These are phyloP conservation scores for Recurvomyces mirabilis DNA, from an alignment of 495 filamentous ascomycete species.

Conservation along the genomic window DNA sequence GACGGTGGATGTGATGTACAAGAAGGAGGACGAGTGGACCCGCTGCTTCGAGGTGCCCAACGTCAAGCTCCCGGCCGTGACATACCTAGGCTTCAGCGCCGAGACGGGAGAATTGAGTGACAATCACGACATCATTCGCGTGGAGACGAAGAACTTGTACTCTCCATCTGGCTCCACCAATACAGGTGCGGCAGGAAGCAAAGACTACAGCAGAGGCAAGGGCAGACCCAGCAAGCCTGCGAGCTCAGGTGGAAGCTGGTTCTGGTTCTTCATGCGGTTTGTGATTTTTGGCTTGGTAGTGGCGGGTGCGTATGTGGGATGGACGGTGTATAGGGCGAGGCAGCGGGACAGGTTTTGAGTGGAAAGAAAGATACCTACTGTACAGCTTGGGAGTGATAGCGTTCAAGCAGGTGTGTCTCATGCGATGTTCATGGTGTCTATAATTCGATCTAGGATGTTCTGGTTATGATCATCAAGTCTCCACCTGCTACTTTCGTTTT, in stretches of 20 bases:
- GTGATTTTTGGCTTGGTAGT: constrained; percentile 60
- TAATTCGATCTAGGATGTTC: no score
- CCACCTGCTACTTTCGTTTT: no score
- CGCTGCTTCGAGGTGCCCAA: constrained; percentile 67
- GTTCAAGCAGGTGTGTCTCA: constrained; percentile 21
- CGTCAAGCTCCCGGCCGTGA: constrained; percentile 72
- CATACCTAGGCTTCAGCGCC: constrained; percentile 90
- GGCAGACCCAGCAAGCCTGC: constrained; percentile 6
- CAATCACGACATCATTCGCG: constrained; percentile 91
- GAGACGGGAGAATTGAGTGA: constrained; percentile 95
- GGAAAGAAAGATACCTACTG: background rate
- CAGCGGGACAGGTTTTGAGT: constrained; percentile 67
- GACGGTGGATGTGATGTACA: constrained; percentile 88
- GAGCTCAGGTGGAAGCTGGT: constrained; percentile 56
- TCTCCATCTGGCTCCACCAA: constrained; percentile 36
- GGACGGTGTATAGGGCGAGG: constrained; percentile 64
- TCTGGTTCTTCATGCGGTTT: constrained; percentile 84
- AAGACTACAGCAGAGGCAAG: constrained; percentile 31
- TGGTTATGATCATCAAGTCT: no score
- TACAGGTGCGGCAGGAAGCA: constrained; percentile 24
- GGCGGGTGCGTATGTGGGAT: constrained; percentile 72
- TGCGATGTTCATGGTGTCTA: no score
- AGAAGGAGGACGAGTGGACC: constrained; percentile 74
- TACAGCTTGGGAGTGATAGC: constrained; percentile 12
- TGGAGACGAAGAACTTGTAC: constrained; percentile 85